Evolutionary conservation across 495 filamentous ascomycete species (phyloP), one percentile per base, ranked within the genome.

Genomic region (Penicillium angulare): DNA sequence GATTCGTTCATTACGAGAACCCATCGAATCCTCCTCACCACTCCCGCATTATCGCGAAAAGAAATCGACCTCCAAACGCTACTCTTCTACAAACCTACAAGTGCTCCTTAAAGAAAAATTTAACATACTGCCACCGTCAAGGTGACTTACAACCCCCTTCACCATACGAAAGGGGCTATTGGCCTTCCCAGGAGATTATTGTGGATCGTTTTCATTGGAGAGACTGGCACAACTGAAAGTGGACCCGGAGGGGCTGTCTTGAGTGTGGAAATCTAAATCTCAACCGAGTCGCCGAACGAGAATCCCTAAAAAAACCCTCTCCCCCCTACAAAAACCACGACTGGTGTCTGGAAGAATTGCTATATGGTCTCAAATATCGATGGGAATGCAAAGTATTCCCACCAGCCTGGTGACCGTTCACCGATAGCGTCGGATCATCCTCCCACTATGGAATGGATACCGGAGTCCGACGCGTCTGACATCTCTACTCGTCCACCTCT

Each of bases 361-460:
- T 74, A 65, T 66, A 75, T 75, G 72, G 58, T 68, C 64, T 57
- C 66, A 67, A 63, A 66, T 47, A 67, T 68, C 64, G 62, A 77
- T 77, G 72, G 74, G 72, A 74, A 72, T 70, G 66, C 61, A 45
- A 66, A 65, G 52, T 49, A 43, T 53, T 64, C 64, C 55, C 64
- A 61, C 52, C 61, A 62, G 57, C 51, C 56, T 61, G 68, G 71
- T 74, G 73, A 65, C 61, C 56, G 63, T 53, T 64, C 72, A 67
- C 65, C 68, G 52, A 70, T 73, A 73, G 64, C 65, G 59, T 66
- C 66, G 64, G 65, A 62, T 55, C 66, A 69, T 52, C 63, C 61
- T 52, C 64, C 64, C 63, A 69, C 63, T 45, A 74, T 75, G 71
- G 64, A 70, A 59, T 74, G 71, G 69, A 68, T 59, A 27, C 52